A percentile compares a stretch with the other conserved stretches of the same genome.
These are phyloP conservation scores for Citrus unshiu DNA, from an alignment of 345 rosid species.

Conservation along the genomic window DNA sequence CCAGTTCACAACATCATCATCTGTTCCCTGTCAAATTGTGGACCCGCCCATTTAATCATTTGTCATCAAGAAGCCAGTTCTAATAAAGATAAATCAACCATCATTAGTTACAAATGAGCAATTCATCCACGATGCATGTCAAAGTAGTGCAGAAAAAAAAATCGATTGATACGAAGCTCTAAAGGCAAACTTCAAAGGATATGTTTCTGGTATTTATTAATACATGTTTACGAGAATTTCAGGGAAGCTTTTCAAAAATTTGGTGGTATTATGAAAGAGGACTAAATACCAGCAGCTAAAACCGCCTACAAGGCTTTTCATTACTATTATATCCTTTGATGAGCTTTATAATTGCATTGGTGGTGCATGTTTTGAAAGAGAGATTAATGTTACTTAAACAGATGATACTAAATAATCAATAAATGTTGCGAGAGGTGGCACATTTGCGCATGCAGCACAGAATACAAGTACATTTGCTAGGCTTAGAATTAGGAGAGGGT, in stretches of 20 bases:
- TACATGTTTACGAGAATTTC: no score
- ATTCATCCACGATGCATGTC: neutral
- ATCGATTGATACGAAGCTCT: no score
- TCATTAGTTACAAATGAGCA: neutral
- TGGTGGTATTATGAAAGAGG: neutral
- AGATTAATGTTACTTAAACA: neutral
- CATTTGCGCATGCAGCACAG: neutral
- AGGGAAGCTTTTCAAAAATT: neutral
- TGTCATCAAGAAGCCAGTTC: neutral
- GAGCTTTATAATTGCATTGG: neutral
- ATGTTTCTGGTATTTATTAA: no score
- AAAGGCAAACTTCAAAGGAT: no score
- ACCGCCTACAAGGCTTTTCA: neutral
- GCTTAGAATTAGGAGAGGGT: neutral
- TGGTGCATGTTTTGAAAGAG: neutral
- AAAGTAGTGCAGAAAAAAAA: neutral
- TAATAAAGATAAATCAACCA: neutral
- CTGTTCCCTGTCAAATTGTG: conserved; percentile 61
- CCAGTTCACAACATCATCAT: conserved; percentile 97
- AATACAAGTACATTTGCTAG: neutral
- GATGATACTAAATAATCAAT: neutral
- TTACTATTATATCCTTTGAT: neutral
- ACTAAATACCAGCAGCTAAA: neutral
- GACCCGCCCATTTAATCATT: neutral
- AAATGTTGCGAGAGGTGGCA: neutral